phyloP scores from a whole-genome alignment of 2,329 filamentous ascomycete genomes.

The Lachnellula hyalina region DNA sequence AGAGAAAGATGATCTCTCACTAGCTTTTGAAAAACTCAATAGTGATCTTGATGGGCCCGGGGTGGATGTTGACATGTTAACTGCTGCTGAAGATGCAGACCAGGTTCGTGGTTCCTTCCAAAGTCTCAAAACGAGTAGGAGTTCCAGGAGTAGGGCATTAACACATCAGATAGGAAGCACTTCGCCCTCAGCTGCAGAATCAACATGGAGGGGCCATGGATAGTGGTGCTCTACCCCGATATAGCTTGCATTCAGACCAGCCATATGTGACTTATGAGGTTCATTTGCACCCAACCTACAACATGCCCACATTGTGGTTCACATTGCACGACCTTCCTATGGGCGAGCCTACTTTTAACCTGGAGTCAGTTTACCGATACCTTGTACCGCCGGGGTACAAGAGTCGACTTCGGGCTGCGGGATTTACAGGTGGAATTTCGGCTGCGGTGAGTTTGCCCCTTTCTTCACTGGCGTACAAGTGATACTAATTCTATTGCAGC shows the following conservation, averaged over 20 bases:
- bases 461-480: not conserved
- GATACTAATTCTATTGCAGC: slow-evolving; percentile 19
- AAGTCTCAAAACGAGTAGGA: not conserved
- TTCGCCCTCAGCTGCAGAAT: slow-evolving; percentile 8
- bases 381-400: slow-evolving; percentile 65
- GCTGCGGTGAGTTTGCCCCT: slow-evolving; percentile 60
- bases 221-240: slow-evolving; percentile 14
- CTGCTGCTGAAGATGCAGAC: slow-evolving; percentile 26
- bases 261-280: slow-evolving; percentile 59
- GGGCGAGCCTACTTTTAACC: slow-evolving; percentile 51
- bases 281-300: slow-evolving; percentile 69
- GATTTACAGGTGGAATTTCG: slow-evolving; percentile 68
- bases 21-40: slow-evolving; percentile 22
- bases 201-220: not conserved
- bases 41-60: slow-evolving; percentile 2
- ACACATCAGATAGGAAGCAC: slow-evolving; percentile 19
- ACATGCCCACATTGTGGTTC: slow-evolving; percentile 73
- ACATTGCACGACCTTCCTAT: slow-evolving; percentile 53
- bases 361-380: slow-evolving; percentile 65
- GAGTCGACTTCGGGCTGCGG: slow-evolving; percentile 52
- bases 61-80: slow-evolving; percentile 22
- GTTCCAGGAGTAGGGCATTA: not conserved
- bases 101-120: slow-evolving; percentile 18
- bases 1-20: slow-evolving; percentile 26
- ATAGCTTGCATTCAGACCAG: slow-evolving; percentile 33